Evolutionary conservation across 2,329 filamentous ascomycete genomes (phyloP).

Genomic region (Zasmidium cellare): DNA sequence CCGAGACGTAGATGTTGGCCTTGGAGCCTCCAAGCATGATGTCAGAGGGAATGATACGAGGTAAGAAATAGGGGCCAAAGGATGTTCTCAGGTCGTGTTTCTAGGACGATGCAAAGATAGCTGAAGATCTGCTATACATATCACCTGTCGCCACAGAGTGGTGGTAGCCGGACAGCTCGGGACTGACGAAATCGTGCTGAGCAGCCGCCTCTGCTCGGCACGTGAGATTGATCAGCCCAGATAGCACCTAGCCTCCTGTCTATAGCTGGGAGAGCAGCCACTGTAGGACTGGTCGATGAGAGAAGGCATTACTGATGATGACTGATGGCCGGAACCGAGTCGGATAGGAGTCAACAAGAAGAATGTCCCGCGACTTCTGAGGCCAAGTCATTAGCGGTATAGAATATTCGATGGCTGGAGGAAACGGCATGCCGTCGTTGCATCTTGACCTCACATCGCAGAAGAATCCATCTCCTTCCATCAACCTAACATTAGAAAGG

Average conservation of each 20-base stretch:
- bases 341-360: not conserved
- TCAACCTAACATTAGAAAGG: not conserved
- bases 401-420: not conserved
- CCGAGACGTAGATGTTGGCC: conserved; percentile 13
- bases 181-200: not conserved
- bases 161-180: not conserved
- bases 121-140: not conserved
- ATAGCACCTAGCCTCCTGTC: no score
- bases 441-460: not conserved
- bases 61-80: not conserved
- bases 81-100: not conserved
- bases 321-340: not conserved
- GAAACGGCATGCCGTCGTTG: not conserved
- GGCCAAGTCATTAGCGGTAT: not conserved
- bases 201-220: not conserved
- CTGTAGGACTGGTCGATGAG: not conserved
- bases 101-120: not conserved
- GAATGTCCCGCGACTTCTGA: not conserved
- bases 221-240: not conserved
- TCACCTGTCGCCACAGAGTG: not conserved
- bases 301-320: not conserved
- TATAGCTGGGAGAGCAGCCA: no score
- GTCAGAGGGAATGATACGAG: not conserved
- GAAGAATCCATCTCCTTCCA: not conserved
- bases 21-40: conserved; percentile 12